Percentiles rank a stretch among this genome's conserved stretches.
Conservation (phyloP, 2,329 filamentous ascomycete genomes). For the Fusarium devonianum region DNA sequence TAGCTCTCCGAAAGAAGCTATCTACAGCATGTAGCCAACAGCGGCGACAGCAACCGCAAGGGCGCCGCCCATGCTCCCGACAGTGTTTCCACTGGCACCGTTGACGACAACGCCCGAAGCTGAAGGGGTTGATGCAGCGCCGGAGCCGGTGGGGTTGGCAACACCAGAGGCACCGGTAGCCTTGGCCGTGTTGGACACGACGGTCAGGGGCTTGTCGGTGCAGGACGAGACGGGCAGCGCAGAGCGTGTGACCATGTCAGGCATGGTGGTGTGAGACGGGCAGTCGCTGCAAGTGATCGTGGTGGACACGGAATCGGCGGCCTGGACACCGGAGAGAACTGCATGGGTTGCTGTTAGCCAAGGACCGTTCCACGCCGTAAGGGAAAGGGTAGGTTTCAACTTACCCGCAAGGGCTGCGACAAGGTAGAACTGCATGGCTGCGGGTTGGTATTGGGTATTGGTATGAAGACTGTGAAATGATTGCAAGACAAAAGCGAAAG, state of each 20-base stretch:
- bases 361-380: rapidly evolving
- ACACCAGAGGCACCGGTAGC: not conserved
- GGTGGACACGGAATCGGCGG: constrained; percentile 25
- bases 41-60: not conserved
- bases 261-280: constrained; percentile 6
- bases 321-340: constrained; percentile 25
- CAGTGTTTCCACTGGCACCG: constrained; percentile 18
- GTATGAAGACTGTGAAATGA: constrained; percentile 2
- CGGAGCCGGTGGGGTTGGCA: constrained; percentile 16
- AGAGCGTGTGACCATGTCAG: constrained; percentile 28
- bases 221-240: constrained; percentile 22
- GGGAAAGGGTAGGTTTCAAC: not conserved
- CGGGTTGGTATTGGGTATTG: not conserved
- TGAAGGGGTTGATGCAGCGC: constrained; percentile 11
- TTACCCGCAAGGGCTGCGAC: constrained; percentile 20
- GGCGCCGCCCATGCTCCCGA: constrained; percentile 7
- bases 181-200: constrained; percentile 9
- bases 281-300: constrained; percentile 25
- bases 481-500: constrained; percentile 14
- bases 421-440: constrained; percentile 29
- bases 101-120: constrained; percentile 10
- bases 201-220: constrained; percentile 13
- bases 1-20: rapidly evolving
- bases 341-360: not conserved
- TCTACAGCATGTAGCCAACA: constrained; percentile 18